These are phyloP conservation scores for Trichoderma sp. DNA, from an alignment of 2,329 filamentous ascomycete species.

Conservation along the genomic window DNA sequence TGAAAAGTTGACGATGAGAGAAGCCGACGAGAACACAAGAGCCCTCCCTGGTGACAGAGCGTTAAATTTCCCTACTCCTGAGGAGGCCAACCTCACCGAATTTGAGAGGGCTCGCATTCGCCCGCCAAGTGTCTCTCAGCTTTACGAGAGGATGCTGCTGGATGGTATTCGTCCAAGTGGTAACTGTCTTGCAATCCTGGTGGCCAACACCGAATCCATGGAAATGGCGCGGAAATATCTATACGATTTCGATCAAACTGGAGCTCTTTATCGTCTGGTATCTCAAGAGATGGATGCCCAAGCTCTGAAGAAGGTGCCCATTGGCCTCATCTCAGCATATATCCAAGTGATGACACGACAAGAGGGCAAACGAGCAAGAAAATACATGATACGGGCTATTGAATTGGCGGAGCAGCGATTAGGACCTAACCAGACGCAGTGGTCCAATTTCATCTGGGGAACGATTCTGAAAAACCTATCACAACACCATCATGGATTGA, in stretches of 20 bases:
- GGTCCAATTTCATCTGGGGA: constrained; percentile 34
- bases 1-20: constrained; percentile 47
- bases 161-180: constrained; percentile 48
- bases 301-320: constrained; percentile 27
- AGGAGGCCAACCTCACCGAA: constrained; percentile 54
- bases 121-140: constrained; percentile 55
- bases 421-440: constrained; percentile 25
- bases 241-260: constrained; percentile 37
- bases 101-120: constrained; percentile 61
- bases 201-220: constrained; percentile 50
- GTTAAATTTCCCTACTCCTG: constrained; percentile 41
- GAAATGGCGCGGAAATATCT: constrained; percentile 50
- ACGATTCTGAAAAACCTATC: constrained; percentile 35
- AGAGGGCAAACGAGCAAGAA: constrained; percentile 24
- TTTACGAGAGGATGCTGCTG: constrained; percentile 58
- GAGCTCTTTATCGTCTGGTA: constrained; percentile 22
- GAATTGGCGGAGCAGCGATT: constrained; percentile 30
- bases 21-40: constrained; percentile 27
- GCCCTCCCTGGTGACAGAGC: constrained; percentile 59
- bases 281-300: constrained; percentile 26
- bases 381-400: constrained; percentile 33
- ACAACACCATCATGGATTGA: constrained; percentile 29
- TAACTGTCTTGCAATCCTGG: constrained; percentile 52
- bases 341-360: constrained; percentile 35
- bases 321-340: constrained; percentile 48